Evolutionary conservation across 441 rosid genomes (phyloP).

Genomic region (Euphorbia schlechtendalii): DNA sequence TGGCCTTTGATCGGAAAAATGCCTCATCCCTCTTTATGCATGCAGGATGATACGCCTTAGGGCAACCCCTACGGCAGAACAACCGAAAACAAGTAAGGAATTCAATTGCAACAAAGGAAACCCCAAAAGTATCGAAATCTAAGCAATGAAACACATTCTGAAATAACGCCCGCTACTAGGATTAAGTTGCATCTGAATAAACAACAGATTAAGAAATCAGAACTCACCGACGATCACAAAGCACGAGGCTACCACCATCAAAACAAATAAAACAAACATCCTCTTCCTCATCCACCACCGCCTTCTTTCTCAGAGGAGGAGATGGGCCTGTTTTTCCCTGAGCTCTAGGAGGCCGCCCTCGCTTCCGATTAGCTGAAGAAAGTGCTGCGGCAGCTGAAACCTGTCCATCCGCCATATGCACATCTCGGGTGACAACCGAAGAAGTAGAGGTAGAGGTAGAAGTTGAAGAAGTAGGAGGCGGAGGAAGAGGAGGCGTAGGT

Average conservation of each 20-base stretch:
- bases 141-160: background rate
- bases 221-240: slow-evolving; percentile 95
- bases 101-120: slow-evolving; percentile 5
- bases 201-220: background rate
- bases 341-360: slow-evolving; percentile 75
- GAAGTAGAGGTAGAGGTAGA: slow-evolving; percentile 18
- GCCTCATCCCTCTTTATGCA: slow-evolving; percentile 92
- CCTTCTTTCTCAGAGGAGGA: slow-evolving; percentile 27
- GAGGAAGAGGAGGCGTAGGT: background rate
- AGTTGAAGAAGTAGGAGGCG: slow-evolving; percentile 13
- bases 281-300: slow-evolving; percentile 41
- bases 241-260: slow-evolving; percentile 97
- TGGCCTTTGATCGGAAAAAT: slow-evolving; percentile 80
- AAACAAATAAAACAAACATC: slow-evolving; percentile 99
- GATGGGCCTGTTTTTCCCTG: slow-evolving; percentile 28
- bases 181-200: background rate
- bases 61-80: slow-evolving; percentile 70
- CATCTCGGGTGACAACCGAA: slow-evolving; percentile 15
- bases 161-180: background rate
- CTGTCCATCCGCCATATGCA: slow-evolving; percentile 24
- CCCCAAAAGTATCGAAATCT: background rate
- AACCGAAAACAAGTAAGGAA: slow-evolving; percentile 22
- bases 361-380: slow-evolving; percentile 47
- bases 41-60: slow-evolving; percentile 96
- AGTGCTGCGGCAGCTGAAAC: slow-evolving; percentile 21